Percentiles rank a stretch among this genome's conserved stretches.
phyloP scores from a whole-genome alignment of 331 rosid genomes.

The Pyrus hybrid region DNA sequence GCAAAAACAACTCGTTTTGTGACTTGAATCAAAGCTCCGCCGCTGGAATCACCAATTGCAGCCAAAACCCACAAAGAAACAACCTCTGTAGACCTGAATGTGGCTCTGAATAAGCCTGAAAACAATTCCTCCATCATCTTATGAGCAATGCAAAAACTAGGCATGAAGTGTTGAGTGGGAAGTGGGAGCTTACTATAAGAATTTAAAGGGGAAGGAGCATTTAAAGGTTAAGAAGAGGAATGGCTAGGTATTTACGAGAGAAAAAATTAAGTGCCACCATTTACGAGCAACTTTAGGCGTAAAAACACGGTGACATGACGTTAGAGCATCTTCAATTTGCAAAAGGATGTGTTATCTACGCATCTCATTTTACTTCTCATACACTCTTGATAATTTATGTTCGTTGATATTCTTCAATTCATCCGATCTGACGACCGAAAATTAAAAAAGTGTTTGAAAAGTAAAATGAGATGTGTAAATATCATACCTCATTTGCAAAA shows the following conservation, averaged over 20 bases:
- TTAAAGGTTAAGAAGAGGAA: slow-evolving; percentile 1
- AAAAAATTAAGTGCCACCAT: slow-evolving; percentile 7
- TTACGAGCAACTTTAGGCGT: background rate
- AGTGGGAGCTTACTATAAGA: background rate
- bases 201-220: slow-evolving; percentile 10
- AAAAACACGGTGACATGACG: too few relatives aligned
- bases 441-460: too few relatives aligned
- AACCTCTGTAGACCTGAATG: slow-evolving; percentile 1
- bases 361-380: too few relatives aligned
- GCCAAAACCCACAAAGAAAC: background rate
- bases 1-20: slow-evolving; percentile 9
- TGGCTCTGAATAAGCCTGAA: slow-evolving; percentile 1
- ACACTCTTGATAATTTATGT: too few relatives aligned
- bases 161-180: slow-evolving; percentile 4
- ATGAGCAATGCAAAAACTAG: background rate
- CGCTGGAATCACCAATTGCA: background rate
- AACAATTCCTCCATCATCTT: slow-evolving; percentile 7
- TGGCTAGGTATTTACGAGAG: slow-evolving; percentile 9
- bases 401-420: too few relatives aligned
- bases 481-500: too few relatives aligned
- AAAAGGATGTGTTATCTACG: too few relatives aligned
- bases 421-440: too few relatives aligned
- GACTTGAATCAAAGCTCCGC: background rate
- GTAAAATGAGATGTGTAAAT: too few relatives aligned
- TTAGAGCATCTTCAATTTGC: too few relatives aligned